Evolutionary conservation across 495 filamentous ascomycete species (phyloP), one percentile per base, ranked within the genome.

Genomic region (Platismatia glauca): DNA sequence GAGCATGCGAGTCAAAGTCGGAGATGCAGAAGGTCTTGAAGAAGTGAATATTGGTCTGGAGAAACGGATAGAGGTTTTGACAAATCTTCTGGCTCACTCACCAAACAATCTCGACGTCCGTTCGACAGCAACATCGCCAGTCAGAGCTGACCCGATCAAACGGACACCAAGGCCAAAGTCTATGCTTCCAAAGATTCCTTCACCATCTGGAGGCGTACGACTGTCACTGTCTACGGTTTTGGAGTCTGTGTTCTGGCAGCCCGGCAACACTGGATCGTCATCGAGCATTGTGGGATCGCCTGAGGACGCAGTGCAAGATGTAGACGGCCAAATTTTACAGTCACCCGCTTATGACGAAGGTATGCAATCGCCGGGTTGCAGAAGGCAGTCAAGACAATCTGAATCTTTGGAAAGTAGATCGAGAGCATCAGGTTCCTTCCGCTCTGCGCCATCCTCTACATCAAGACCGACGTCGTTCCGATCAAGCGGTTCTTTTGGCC

Each of bases 11-110:
- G 65, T 61, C 18, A 68, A 62, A 43, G 43, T 68, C 22, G 67
- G 66, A 35, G 69, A 73, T 31, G 60, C 70, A 48, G 71, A 70
- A 27, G 71, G 63, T 6, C 62, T 78, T 11, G 69, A 78, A 67
- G 68, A 69, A 34, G 67, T 71, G 22, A 79, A 79, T 57, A 39
- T 64, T 29, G 66, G 67, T 39, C 66, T 79, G 22, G 74, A 74
- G 63, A 64, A 67, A 20, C 64, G 74, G 57, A 61, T 80, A 20
- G 77, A 79, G 56, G 53, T 72, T 11, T 55, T 79, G 38, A 72
- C 71, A 8, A 70, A 71, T 22, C 59, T 79, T 20, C 58, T 79
- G 18, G 76, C 70, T 6, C 74, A 75, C 16, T 75, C 77, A 31
- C 69, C 76, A 9, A 71, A 67, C 31, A 70, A 69, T 57, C 59